phyloP scores from a whole-genome alignment of 202 grass and related monocot species.

The Setaria viridis region DNA sequence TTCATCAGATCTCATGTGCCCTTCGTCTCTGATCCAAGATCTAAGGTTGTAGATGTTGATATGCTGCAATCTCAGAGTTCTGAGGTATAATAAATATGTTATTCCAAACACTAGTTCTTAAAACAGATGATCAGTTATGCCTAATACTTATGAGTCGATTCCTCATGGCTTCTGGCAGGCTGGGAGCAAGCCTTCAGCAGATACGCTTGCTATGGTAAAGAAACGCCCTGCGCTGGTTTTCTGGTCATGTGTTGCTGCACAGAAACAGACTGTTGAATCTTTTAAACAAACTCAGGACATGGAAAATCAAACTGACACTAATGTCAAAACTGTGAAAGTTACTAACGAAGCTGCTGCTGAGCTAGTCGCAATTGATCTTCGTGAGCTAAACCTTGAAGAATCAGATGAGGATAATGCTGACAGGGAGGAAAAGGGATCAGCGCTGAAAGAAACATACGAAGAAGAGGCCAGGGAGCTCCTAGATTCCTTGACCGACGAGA shows the following conservation, averaged over 20 bases:
- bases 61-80: conserved; percentile 52
- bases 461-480: conserved; percentile 18
- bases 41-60: conserved; percentile 71
- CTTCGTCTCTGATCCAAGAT: conserved; percentile 65
- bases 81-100: conserved; percentile 48
- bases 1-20: conserved; percentile 84
- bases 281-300: conserved; percentile 41
- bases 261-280: conserved; percentile 28
- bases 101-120: conserved; percentile 36
- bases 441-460: conserved; percentile 36
- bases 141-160: conserved; percentile 6
- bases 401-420: conserved; percentile 30
- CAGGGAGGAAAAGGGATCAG: conserved; percentile 27
- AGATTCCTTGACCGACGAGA: conserved; percentile 39
- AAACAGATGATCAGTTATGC: background rate
- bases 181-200: conserved; percentile 37
- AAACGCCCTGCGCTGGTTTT: conserved; percentile 41
- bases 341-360: conserved; percentile 14
- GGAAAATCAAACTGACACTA: conserved; percentile 24
- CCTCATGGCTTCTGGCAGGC: conserved; percentile 44
- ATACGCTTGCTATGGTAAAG: conserved; percentile 31
- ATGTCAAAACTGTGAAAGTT: conserved; percentile 33
- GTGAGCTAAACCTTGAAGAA: conserved; percentile 37
- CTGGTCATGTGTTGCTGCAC: conserved; percentile 52
- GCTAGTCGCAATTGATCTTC: conserved; percentile 23